phyloP scores from a whole-genome alignment of 768 basidiomycete genomes.

The Leccinellum rugosiceps region DNA sequence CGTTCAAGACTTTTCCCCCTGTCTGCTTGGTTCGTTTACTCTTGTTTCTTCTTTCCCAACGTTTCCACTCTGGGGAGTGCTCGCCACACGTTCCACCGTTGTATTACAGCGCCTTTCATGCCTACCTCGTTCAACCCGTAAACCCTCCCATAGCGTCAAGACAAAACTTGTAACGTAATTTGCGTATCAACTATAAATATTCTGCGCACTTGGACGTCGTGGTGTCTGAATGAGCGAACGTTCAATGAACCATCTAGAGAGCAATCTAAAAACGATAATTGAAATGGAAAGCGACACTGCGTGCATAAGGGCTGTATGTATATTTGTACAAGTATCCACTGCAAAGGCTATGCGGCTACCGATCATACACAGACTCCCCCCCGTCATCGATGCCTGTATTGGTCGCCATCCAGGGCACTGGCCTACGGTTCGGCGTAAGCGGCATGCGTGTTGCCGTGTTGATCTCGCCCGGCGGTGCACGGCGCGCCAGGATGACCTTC shows the following conservation, averaged over 20 bases:
- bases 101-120: slow-evolving; percentile 16
- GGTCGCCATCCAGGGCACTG: slow-evolving; percentile 11
- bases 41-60: slow-evolving; percentile 10
- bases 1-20: slow-evolving; percentile 5
- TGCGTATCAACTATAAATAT: slow-evolving; percentile 35
- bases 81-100: slow-evolving; percentile 4
- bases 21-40: slow-evolving; percentile 20
- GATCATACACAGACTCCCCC: slow-evolving; percentile 12
- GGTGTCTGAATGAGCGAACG: neutral
- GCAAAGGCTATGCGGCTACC: neutral
- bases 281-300: neutral
- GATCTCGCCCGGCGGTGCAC: neutral
- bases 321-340: too few species aligned
- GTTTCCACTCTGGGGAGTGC: neutral
- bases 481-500: slow-evolving; percentile 47
- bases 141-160: slow-evolving; percentile 9
- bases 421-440: slow-evolving; percentile 3
- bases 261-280: neutral
- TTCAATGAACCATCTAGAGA: neutral
- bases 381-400: neutral
- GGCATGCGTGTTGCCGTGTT: neutral
- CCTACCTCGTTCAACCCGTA: neutral
- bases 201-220: slow-evolving; percentile 4
- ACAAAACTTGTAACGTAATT: slow-evolving; percentile 30
- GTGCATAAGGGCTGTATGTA: too few species aligned